A percentile compares a stretch with the other conserved stretches of the same genome.
Evolutionary conservation across 2,329 filamentous ascomycete species (phyloP).

Genomic region (Zymoseptoria brevis): DNA sequence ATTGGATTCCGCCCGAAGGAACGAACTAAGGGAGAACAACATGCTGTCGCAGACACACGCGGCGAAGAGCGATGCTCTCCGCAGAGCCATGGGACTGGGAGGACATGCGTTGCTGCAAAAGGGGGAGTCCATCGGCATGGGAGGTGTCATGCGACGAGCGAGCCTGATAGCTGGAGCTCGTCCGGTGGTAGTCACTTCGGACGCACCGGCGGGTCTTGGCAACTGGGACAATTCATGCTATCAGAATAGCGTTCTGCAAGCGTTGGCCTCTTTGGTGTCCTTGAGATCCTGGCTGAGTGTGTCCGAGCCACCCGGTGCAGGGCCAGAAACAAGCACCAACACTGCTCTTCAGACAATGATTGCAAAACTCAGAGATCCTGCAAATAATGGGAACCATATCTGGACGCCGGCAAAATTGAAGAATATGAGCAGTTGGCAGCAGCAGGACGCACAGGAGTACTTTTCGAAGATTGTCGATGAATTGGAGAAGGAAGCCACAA

Average conservation of each 20-base stretch:
- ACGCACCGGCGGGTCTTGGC: constrained; percentile 57
- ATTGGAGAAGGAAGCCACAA: constrained; percentile 52
- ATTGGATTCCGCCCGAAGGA: constrained; percentile 44
- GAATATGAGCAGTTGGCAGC: constrained; percentile 89
- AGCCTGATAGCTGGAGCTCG: constrained; percentile 15
- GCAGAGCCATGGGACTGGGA: constrained; percentile 33
- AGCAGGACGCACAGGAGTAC: constrained; percentile 97
- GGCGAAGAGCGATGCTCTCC: constrained; percentile 32
- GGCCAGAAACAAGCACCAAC: constrained; percentile 19
- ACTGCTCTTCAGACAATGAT: constrained; percentile 57
- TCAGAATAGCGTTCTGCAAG: constrained; percentile 80
- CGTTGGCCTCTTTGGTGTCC: constrained; percentile 55
- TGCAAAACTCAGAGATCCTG: constrained; percentile 57
- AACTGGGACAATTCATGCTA: constrained; percentile 97
- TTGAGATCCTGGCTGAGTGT: constrained; percentile 11
- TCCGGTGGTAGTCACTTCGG: constrained; percentile 14
- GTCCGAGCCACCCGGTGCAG: constrained; percentile 8
- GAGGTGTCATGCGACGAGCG: constrained; percentile 25
- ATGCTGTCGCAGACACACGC: constrained; percentile 28
- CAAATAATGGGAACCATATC: constrained; percentile 65
- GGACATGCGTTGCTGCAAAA: constrained; percentile 31
- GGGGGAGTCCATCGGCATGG: constrained; percentile 25
- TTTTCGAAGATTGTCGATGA: constrained; percentile 65
- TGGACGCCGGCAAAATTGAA: constrained; percentile 79
- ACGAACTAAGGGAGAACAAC: constrained; percentile 22